Conservation (phyloP, 305 asterid genomes). For the Fraxinus paxiana region DNA sequence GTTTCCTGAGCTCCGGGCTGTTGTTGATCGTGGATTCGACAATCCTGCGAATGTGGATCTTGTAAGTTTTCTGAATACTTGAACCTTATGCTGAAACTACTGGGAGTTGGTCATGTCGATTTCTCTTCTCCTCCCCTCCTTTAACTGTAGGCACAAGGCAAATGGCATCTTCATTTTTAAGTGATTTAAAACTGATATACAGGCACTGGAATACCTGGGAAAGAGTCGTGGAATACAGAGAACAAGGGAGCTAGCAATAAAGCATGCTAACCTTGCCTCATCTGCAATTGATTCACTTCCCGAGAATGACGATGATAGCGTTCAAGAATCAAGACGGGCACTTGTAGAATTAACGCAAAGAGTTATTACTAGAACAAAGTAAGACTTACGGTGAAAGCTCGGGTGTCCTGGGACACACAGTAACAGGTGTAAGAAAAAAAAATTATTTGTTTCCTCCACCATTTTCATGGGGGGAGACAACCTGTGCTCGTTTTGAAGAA, state of each 20-base stretch:
- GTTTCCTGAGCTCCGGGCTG: conserved; percentile 62
- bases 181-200: conserved; percentile 12
- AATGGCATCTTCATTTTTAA: not conserved
- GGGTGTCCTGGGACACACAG: conserved; percentile 11
- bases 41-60: conserved; percentile 64
- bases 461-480: not conserved
- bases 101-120: not conserved
- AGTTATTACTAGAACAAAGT: conserved; percentile 84
- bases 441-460: not conserved
- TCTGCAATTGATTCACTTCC: conserved; percentile 77
- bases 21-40: conserved; percentile 74
- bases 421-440: conserved; percentile 11
- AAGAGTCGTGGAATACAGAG: conserved; percentile 75
- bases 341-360: conserved; percentile 73
- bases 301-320: conserved; percentile 53
- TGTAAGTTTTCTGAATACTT: conserved; percentile 41
- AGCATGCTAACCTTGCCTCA: conserved; percentile 81
- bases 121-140: not conserved
- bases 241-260: conserved; percentile 71
- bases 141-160: not conserved
- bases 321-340: conserved; percentile 75
- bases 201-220: conserved; percentile 83
- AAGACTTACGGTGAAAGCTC: conserved; percentile 16
- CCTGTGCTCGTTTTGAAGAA: not conserved
- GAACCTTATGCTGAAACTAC: not conserved